Evolutionary conservation across 176 grass and related monocot genomes (phyloP).

Genomic region (Saccharum spontaneum): DNA sequence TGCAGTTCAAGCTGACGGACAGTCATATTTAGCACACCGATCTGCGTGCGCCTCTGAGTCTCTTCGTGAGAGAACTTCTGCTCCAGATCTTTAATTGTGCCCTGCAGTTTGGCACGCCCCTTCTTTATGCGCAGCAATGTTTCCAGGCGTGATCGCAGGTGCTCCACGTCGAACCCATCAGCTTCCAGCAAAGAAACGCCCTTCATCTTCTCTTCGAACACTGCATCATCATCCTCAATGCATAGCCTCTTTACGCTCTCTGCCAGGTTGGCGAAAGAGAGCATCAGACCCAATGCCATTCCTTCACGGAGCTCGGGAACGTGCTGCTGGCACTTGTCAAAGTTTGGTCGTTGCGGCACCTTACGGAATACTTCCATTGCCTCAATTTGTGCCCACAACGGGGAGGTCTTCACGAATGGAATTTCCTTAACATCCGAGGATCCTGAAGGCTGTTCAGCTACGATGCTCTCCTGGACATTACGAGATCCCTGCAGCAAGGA

Average conservation of each 20-base stretch:
- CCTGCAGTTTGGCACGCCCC: neutral
- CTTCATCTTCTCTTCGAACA: conserved; percentile 47
- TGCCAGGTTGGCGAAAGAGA: conserved; percentile 50
- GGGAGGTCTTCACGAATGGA: conserved; percentile 49
- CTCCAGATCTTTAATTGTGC: neutral
- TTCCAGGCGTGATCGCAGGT: conserved; percentile 41
- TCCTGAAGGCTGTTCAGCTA: neutral
- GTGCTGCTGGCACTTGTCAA: conserved; percentile 32
- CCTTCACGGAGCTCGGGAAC: conserved; percentile 53
- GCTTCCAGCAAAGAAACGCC: conserved; percentile 45
- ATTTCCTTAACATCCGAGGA: conserved; percentile 6
- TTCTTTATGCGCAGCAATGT: conserved; percentile 34
- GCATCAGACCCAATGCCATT: conserved; percentile 68
- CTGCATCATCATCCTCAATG: conserved; percentile 20
- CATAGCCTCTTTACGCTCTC: conserved; percentile 39
- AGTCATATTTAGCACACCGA: conserved; percentile 10
- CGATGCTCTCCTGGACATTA: conserved; percentile 4
- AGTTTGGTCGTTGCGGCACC: conserved; percentile 50
- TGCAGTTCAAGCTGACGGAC: conserved; percentile 20
- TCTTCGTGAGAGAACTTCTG: conserved; percentile 13
- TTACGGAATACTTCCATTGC: conserved; percentile 52
- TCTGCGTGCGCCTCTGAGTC: neutral
- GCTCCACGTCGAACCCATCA: conserved; percentile 63
- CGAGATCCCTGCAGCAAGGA: neutral
- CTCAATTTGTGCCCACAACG: conserved; percentile 50